Base-by-base conservation (phyloP, 352 stramenopile genomes). In the Pythium dissimile region DNA sequence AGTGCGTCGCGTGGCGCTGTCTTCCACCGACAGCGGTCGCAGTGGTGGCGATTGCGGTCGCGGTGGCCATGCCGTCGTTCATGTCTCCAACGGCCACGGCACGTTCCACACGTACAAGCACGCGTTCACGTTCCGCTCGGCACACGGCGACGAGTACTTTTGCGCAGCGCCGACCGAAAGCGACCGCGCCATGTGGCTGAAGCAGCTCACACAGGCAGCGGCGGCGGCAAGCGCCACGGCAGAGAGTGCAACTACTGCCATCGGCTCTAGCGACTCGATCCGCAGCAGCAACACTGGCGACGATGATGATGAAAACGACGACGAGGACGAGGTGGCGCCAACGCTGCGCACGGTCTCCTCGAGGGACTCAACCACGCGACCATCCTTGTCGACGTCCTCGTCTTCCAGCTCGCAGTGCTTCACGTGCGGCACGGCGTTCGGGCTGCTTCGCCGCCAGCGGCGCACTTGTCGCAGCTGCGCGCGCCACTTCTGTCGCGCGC, bases 41-140 rank as follows among this genome's bases (percentile, higher is more conserved):
- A n/a, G n/a, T n/a, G n/a, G n/a, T n/a, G n/a, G n/a, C n/a, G n/a
- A n/a, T n/a, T n/a, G n/a, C n/a, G n/a, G n/a, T n/a, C n/a, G n/a
- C n/a, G n/a, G n/a, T n/a, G n/a, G n/a, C n/a, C n/a, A n/a, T n/a
- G n/a, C n/a, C 3, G 20, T 13, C 18, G 67, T 55, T 9, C 11
- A 11, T 2, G 45, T 35, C 7, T 73, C 60, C 3, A 24, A 59
- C 23, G 68, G 68, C 18, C 38, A 50, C 1, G 64, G 68, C 10
- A 53, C 42, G 21, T 58, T 76, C 28, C 56, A 73, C 49, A 43
- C 50, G 24, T 76, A 76, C 49, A 46, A 50, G 27, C 31, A 76
- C 34, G 68, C 68, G 44, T 76, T 76, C 46, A 58, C 58, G 24
- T 68, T 76, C 51, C 53, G 53, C 7, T 58, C 68, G 20, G 48